Percentiles rank a stretch among this genome's conserved stretches.
Conservation (phyloP, 2,329 filamentous ascomycete species). For the Microdochium trichocladiopsis region DNA sequence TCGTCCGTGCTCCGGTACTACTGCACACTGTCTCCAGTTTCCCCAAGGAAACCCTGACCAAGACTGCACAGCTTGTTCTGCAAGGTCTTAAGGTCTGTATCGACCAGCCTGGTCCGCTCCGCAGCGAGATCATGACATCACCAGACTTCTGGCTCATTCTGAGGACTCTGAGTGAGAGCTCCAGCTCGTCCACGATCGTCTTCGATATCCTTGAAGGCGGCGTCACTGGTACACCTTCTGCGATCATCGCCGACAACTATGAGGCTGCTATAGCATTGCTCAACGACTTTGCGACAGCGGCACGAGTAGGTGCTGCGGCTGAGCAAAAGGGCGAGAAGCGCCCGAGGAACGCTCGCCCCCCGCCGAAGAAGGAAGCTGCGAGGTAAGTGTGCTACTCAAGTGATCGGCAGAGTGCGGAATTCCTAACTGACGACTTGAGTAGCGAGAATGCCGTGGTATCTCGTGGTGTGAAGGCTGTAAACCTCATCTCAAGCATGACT, state of each 20-base stretch:
- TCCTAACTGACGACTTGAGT: conserved; percentile 7
- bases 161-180: conserved; percentile 61
- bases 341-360: conserved; percentile 25
- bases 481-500: conserved; percentile 76
- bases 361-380: conserved; percentile 43
- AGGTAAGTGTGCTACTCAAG: conserved; percentile 35
- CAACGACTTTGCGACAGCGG: conserved; percentile 83
- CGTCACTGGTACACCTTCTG: conserved; percentile 65
- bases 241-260: conserved; percentile 93
- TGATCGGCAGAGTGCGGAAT: not conserved
- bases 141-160: conserved; percentile 96
- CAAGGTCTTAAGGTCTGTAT: conserved; percentile 77
- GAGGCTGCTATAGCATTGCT: conserved; percentile 78
- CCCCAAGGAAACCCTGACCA: conserved; percentile 67
- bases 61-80: conserved; percentile 68
- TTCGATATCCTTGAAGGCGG: conserved; percentile 83
- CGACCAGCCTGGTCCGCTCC: conserved; percentile 66
- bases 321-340: conserved; percentile 61
- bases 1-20: conserved; percentile 84
- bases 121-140: conserved; percentile 90
- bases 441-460: conserved; percentile 67
- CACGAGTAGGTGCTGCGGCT: conserved; percentile 61
- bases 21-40: conserved; percentile 89
- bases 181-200: conserved; percentile 67
- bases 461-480: conserved; percentile 74